Base-by-base conservation (phyloP, 2,329 filamentous ascomycete genomes). In the Teratosphaeria pseudoeucalypti region DNA sequence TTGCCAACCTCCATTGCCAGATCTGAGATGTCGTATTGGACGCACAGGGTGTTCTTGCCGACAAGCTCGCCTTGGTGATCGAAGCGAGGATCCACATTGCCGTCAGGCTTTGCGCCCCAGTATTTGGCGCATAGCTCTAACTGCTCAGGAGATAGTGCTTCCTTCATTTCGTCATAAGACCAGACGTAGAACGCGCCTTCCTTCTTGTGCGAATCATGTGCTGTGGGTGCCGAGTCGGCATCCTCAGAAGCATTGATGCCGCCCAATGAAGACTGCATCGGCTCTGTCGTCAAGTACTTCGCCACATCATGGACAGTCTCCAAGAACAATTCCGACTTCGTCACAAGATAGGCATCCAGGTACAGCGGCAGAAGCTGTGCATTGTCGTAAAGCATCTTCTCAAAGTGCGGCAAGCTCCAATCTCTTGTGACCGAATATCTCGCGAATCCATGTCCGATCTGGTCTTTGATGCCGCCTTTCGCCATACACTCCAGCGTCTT, bases 321-420 rank as follows among this genome's bases (percentile, higher is more conserved):
- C 12, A 90, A 81, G 60, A 96, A 85, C 66, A 95, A 88, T 4
- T 83, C 80, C 11, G 87, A 81, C 56, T 81, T 80, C 0, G 82
- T 85, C 29, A 85, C 75, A 14, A 90, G 80, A 79, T 92, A 97
- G 0, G 89, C 92, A 68, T 96, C 91, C 6, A 95, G 80, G 67
- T 94, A 97, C 6, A 94, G 80, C 27, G 86, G 82, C 2, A 99
- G 77, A 1, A 97, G 80, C 65, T 96, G 87, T 0, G 89, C 87
- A 68, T 99, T 95, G 70, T 97, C 94, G 58, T 90, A 91, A 10
- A 96, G 82, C 82, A 97, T 91, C 78, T 97, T 97, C 77, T 99
- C 94, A 67, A 97, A 99, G 72, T 96, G 92, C 11, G 94, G 94
- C 54, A 97, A 78, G 63, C 88, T 89, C 94, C 94, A 99, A 74